phyloP scores from a whole-genome alignment of 2,329 filamentous ascomycete species.

The Pseudocercospora eumusae region DNA sequence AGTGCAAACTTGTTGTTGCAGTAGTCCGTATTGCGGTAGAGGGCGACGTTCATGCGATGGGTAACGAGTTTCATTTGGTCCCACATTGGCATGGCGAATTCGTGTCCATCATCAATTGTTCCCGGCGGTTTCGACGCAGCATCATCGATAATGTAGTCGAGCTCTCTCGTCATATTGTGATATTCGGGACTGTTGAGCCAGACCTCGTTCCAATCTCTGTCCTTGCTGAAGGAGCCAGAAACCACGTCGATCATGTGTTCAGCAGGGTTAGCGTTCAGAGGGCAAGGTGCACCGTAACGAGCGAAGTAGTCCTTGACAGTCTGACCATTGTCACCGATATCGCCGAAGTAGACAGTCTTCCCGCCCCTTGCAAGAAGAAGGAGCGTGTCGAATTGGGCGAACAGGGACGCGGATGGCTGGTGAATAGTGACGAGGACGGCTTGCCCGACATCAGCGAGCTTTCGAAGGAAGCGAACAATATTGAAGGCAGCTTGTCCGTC shows the following conservation, averaged over 20 bases:
- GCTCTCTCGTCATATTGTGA: slow-evolving; percentile 42
- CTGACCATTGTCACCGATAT: slow-evolving; percentile 48
- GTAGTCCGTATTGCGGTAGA: slow-evolving; percentile 68
- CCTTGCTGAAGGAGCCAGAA: slow-evolving; percentile 47
- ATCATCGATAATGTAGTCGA: slow-evolving; percentile 44
- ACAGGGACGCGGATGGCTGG: slow-evolving; percentile 65
- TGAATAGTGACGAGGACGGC: slow-evolving; percentile 71
- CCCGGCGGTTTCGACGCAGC: slow-evolving; percentile 42
- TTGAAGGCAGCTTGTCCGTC: slow-evolving; percentile 69
- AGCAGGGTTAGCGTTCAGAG: slow-evolving; percentile 56
- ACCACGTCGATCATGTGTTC: slow-evolving; percentile 55
- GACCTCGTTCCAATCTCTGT: slow-evolving; percentile 47
- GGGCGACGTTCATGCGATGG: slow-evolving; percentile 56
- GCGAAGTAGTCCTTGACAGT: slow-evolving; percentile 54
- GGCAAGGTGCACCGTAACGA: slow-evolving; percentile 56
- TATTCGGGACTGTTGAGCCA: slow-evolving; percentile 47
- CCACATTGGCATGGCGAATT: slow-evolving; percentile 48
- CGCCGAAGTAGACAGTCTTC: slow-evolving; percentile 67
- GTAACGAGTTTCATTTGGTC: slow-evolving; percentile 48
- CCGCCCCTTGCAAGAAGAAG: slow-evolving; percentile 66
- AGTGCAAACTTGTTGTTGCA: slow-evolving; percentile 64
- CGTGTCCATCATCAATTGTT: slow-evolving; percentile 45
- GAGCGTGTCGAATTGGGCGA: slow-evolving; percentile 66
- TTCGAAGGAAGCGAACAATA: slow-evolving; percentile 65
- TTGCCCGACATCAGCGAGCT: slow-evolving; percentile 66